Base-by-base conservation (phyloP, 805 yeast species). In the Starmerella ratchasimensis region DNA sequence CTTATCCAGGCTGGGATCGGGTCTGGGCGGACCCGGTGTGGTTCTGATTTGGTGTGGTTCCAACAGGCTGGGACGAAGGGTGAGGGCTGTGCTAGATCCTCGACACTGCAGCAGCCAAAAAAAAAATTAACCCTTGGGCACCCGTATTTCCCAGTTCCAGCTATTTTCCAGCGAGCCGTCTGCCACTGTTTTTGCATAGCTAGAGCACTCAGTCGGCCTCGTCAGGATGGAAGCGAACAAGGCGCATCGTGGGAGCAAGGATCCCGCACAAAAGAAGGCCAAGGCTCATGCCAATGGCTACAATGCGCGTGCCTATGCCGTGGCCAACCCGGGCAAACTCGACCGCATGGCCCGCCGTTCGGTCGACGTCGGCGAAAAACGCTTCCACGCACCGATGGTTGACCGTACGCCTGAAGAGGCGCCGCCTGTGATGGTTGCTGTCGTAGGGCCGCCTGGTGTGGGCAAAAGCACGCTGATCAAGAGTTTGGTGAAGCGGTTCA, bases 371-470 rank as follows among this genome's bases (percentile, higher is more conserved):
- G 69, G 74, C 44, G 97, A 90, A 58, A 76, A 71, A 54, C 80
- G 76, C 54, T 69, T 80, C 54, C 97, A 90, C 65, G 96, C 86
- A 16, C 97, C 98, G 13, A 86, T 90, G 96, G 79, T 90, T 35
- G 94, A 90, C 57, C 68, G 97, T 49, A 84, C 96, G 0, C 96
- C 97, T 0, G 97, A 88, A 40, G 95, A 88, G 53, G 95, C 97
- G 3, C 96, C 96, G 16, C 99, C 99, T 29, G 78, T 90, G 17
- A 76, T 90, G 39, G 83, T 90, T 18, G 95, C 95, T 0, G 94
- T 90, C 6, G 95, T 90, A 10, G 99, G 99, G 0, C 99, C 99
- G 10, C 94, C 94, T 8, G 99, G 99, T 13, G 90, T 97, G 0
- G 99, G 99, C 47, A 90, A 90, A 56, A 74, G 96, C 13, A 88